phyloP scores from a whole-genome alignment of 192 early-diverging fungal genomes.

The Gonapodya prolifera region DNA sequence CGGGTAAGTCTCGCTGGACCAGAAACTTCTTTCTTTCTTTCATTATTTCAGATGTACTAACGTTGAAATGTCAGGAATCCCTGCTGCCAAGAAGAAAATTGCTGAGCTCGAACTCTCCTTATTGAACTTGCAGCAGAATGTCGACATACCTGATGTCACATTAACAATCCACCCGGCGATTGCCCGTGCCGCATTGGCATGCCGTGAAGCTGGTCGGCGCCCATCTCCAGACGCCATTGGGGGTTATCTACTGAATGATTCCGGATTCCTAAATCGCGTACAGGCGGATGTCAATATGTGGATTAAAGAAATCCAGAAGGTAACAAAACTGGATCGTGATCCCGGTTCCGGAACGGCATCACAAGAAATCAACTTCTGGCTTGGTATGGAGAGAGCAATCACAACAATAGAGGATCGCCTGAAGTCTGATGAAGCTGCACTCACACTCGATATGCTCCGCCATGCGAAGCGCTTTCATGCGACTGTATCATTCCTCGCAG shows the following conservation, averaged over 20 bases:
- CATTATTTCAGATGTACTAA: neutral
- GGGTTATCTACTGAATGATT: conserved; percentile 57
- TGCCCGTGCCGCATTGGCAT: conserved; percentile 28
- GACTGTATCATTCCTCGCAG: conserved; percentile 91
- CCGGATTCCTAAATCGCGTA: conserved; percentile 81
- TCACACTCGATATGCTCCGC: conserved; percentile 88
- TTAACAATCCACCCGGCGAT: conserved; percentile 82
- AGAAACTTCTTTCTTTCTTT: neutral
- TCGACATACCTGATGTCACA: conserved; percentile 88
- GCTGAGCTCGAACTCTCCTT: conserved; percentile 94
- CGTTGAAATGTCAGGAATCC: conserved; percentile 10
- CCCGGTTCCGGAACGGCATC: conserved; percentile 80
- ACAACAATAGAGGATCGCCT: conserved; percentile 90
- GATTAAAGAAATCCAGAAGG: conserved; percentile 99
- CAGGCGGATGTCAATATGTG: conserved; percentile 94
- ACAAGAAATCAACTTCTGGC: conserved; percentile 99
- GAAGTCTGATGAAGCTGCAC: conserved; percentile 72
- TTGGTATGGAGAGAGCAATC: conserved; percentile 89
- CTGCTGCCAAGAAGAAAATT: conserved; percentile 86
- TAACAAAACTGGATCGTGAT: conserved; percentile 88
- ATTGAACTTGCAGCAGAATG: conserved; percentile 91
- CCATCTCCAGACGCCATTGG: conserved; percentile 65
- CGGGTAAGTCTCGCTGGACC: conserved; percentile 38
- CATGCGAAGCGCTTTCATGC: conserved; percentile 97
- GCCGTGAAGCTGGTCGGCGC: conserved; percentile 47